Evolutionary conservation across 306 rosid species (phyloP).

Genomic region (Vicia faba): DNA sequence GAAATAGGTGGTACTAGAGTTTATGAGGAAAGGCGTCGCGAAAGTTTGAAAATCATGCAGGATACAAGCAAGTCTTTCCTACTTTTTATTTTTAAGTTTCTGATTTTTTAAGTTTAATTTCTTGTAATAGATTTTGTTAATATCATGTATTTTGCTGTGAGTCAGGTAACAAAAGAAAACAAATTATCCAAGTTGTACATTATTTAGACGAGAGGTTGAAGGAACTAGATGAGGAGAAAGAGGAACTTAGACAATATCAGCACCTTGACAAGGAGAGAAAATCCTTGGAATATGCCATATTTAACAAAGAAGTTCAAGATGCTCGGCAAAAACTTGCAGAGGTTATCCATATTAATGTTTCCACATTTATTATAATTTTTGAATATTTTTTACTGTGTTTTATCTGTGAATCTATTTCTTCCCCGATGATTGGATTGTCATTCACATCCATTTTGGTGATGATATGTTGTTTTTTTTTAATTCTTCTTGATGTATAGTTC

Average conservation of each 20-base stretch:
- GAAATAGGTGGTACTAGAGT: slow-evolving; percentile 99
- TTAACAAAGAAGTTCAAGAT: slow-evolving; percentile 86
- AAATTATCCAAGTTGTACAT: slow-evolving; percentile 97
- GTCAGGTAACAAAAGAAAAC: slow-evolving; percentile 86
- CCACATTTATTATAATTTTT: slow-evolving; percentile 21
- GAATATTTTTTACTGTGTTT: slow-evolving; percentile 11
- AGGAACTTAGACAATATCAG: slow-evolving; percentile 90
- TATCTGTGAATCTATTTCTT: slow-evolving; percentile 2
- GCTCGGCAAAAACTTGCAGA: slow-evolving; percentile 84
- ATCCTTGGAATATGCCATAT: slow-evolving; percentile 85
- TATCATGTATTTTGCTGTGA: slow-evolving; percentile 36
- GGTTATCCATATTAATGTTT: slow-evolving; percentile 54
- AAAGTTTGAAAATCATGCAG: slow-evolving; percentile 97
- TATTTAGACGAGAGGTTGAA: slow-evolving; percentile 92
- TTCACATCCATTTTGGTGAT: slow-evolving; percentile 22
- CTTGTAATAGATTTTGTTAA: slow-evolving; percentile 14
- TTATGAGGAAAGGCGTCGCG: slow-evolving; percentile 96
- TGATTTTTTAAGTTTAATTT: slow-evolving; percentile 24
- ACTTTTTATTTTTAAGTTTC: slow-evolving; percentile 7
- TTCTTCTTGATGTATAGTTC: background rate
- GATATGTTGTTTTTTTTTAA: background rate
- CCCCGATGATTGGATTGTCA: slow-evolving; percentile 11
- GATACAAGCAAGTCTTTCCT: slow-evolving; percentile 71
- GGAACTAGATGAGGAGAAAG: slow-evolving; percentile 97
- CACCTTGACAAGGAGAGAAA: slow-evolving; percentile 93